These are phyloP conservation scores for Talaromyces stipitatus DNA, from an alignment of 495 filamentous ascomycete genomes.

Conservation along the genomic window DNA sequence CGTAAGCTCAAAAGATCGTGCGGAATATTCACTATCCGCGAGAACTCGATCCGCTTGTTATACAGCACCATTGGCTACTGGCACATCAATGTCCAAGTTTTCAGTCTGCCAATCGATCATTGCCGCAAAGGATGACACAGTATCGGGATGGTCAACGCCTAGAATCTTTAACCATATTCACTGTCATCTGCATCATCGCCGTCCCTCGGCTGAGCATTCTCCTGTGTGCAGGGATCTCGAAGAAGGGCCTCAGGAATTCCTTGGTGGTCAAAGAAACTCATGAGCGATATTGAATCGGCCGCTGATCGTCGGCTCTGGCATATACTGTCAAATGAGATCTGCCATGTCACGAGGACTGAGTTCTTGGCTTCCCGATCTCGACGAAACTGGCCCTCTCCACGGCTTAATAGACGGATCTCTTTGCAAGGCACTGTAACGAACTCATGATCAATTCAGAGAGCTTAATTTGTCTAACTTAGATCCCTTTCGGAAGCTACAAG, in stretches of 20 bases:
- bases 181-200: constrained; percentile 25
- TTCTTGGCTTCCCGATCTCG: constrained; percentile 32
- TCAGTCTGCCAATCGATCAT: too few relatives aligned
- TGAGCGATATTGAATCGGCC: constrained; percentile 20
- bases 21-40: too few relatives aligned
- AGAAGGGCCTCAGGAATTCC: constrained; percentile 17
- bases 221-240: constrained; percentile 20
- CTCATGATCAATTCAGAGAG: too few relatives aligned
- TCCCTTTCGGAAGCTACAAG: too few relatives aligned
- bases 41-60: too few relatives aligned
- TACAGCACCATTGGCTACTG: too few relatives aligned
- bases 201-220: constrained; percentile 16
- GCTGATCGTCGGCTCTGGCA: constrained; percentile 13
- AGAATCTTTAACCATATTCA: constrained; percentile 8
- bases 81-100: too few relatives aligned
- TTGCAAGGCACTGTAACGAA: constrained; percentile 31
- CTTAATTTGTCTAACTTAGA: too few relatives aligned
- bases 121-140: too few relatives aligned
- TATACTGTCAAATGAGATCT: constrained; percentile 41
- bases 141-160: constrained; percentile 16
- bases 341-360: constrained; percentile 37
- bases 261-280: constrained; percentile 26
- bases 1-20: too few relatives aligned
- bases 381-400: constrained; percentile 23
- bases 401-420: constrained; percentile 25